Conservation (phyloP, 83 land plant species). For the Diphasiastrum complanatum region DNA sequence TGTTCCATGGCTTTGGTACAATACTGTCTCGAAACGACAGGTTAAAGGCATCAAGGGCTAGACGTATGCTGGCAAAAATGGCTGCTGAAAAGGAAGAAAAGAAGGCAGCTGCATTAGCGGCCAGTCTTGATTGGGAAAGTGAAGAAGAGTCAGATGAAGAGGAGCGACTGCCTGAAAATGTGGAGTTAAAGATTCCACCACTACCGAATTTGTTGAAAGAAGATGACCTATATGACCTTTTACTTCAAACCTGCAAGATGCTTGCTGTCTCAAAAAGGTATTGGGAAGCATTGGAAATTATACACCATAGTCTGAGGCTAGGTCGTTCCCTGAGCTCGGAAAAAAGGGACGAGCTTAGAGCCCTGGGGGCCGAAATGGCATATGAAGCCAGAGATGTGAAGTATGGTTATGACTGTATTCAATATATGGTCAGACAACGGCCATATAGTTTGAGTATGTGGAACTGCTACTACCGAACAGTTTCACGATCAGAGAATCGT, state of each 20-base stretch:
- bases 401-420: slow-evolving; percentile 62
- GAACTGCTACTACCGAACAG: slow-evolving; percentile 84
- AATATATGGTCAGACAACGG: slow-evolving; percentile 63
- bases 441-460: slow-evolving; percentile 83
- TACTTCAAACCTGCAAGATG: slow-evolving; percentile 60
- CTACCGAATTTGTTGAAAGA: slow-evolving; percentile 72
- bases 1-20: slow-evolving; percentile 58
- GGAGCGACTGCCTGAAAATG: no score
- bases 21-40: slow-evolving; percentile 39
- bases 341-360: slow-evolving; percentile 59
- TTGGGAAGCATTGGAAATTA: slow-evolving; percentile 73
- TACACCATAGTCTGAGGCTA: slow-evolving; percentile 46
- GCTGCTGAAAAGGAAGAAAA: slow-evolving; percentile 51
- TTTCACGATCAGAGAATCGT: slow-evolving; percentile 47
- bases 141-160: slow-evolving; percentile 64
- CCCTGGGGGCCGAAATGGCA: slow-evolving; percentile 82
- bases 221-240: slow-evolving; percentile 52
- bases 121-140: slow-evolving; percentile 75
- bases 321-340: slow-evolving; percentile 33
- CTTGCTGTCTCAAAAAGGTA: slow-evolving; percentile 54
- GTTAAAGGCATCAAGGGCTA: slow-evolving; percentile 77
- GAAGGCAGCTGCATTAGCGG: slow-evolving; percentile 64
- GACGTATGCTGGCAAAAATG: slow-evolving; percentile 42
- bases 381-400: slow-evolving; percentile 53
- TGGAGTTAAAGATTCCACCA: slow-evolving; percentile 43